Evolutionary conservation across 176 grass and related monocot genomes (phyloP), one percentile per base, ranked within the genome.

Genomic region (Phoenix dactylifera): DNA sequence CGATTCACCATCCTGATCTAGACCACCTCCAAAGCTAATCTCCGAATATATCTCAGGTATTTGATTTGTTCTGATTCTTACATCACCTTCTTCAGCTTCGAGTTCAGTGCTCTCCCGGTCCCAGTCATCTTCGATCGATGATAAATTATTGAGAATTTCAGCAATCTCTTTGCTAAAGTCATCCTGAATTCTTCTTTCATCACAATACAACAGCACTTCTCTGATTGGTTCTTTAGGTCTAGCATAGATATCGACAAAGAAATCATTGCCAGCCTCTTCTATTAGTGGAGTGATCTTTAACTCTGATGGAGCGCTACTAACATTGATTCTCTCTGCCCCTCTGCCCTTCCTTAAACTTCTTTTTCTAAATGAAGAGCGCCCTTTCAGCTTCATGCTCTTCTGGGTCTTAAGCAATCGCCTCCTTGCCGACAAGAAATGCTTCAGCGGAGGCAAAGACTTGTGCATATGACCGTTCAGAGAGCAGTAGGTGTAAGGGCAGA

Each of bases 401-500:
- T 88, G 87, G 66, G 84, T 85, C 82, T 88, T 85, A 69, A 97
- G 77, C 18, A 90, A 70, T 35, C 76, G 57, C 72, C 84, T 80
- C 49, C 77, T 83, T 22, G 76, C 65, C 52, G 78, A 72, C 18
- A 91, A n/a, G 72, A 97, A 83, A 15, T 16, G 62, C 64, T 60
- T 59, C 30, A 97, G 72, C 0, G 88, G 70, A n/a, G 48, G 72
- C 80, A 58, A 48, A 7, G 73, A 39, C 26, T 68, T 80, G 57
- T 70, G 66, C 17, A 18, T 66, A 74, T 87, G 92, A 59, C 81
- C 76, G 16, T 91, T 91, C 58, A 91, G 58, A 9, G 87, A 85
- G 77, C 93, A 97, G 83, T 97, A 97, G 3, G 76, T 54, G 68
- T 88, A 97, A 24, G 84, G 59, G 62, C 93, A 97, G 6, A 64